Evolutionary conservation across 805 yeast species (phyloP).

Genomic region (Cyberlindnera nakhonratchasimensis): DNA sequence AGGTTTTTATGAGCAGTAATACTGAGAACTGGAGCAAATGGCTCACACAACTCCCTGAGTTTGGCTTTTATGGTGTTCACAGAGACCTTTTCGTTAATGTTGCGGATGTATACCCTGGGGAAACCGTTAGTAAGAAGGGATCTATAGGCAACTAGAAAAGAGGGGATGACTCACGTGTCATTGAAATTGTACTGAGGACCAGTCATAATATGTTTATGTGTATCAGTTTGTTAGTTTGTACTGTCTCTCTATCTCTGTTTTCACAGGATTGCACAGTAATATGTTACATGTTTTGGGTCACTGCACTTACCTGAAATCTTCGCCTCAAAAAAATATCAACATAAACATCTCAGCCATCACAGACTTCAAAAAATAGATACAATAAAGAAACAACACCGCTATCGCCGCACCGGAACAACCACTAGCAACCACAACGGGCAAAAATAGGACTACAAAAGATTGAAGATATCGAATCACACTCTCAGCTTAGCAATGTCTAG

Average conservation of each 20-base stretch:
- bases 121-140: constrained; percentile 8
- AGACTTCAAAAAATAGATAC: too few species aligned
- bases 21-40: constrained; percentile 46
- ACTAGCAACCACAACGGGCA: background rate
- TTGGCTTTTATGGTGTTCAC: constrained; percentile 44
- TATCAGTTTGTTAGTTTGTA: too few species aligned
- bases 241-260: background rate
- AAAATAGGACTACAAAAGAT: background rate
- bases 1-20: constrained; percentile 58
- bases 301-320: too few species aligned
- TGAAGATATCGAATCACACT: background rate
- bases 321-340: too few species aligned
- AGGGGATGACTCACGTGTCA: constrained; percentile 23
- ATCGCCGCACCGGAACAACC: too few species aligned
- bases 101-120: constrained; percentile 49
- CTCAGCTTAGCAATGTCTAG: background rate
- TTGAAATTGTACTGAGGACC: constrained; percentile 14
- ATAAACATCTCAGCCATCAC: too few species aligned
- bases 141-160: too few species aligned
- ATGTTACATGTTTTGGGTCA: too few species aligned
- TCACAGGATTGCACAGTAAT: background rate
- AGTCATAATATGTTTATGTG: constrained; percentile 1
- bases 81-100: constrained; percentile 67
- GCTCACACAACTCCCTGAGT: constrained; percentile 40
- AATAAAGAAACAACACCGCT: too few species aligned